These are phyloP conservation scores for Centella asiatica DNA, from an alignment of 129 eudicot species.

Conservation along the genomic window DNA sequence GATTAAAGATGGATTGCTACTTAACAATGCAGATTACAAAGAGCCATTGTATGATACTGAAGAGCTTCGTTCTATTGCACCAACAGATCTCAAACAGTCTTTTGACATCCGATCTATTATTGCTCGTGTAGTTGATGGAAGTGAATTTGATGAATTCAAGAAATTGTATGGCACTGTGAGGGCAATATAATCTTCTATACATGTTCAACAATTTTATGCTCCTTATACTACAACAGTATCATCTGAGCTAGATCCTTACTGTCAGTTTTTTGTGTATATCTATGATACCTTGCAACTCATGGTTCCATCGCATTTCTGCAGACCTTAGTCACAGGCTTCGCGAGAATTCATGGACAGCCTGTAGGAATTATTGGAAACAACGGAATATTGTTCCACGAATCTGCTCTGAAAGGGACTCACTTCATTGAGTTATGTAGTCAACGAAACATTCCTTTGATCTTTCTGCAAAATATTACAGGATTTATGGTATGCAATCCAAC, in stretches of 20 bases:
- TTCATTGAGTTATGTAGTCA: slow-evolving; percentile 90
- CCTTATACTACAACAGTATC: too few relatives aligned
- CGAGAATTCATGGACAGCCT: slow-evolving; percentile 75
- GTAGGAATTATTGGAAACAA: slow-evolving; percentile 96
- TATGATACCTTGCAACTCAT: not conserved
- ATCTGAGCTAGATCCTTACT: slow-evolving; percentile 3
- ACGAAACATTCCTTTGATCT: slow-evolving; percentile 84
- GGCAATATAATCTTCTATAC: slow-evolving; percentile 24
- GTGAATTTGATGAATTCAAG: slow-evolving; percentile 99
- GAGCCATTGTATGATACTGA: slow-evolving; percentile 76
- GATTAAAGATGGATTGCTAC: slow-evolving; percentile 16
- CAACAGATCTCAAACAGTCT: slow-evolving; percentile 81
- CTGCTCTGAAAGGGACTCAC: slow-evolving; percentile 93
- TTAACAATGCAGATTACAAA: slow-evolving; percentile 34
- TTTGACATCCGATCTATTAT: slow-evolving; percentile 82
- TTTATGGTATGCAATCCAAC: slow-evolving; percentile 63
- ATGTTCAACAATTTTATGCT: not conserved
- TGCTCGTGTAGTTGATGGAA: slow-evolving; percentile 91
- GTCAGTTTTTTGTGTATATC: slow-evolving; percentile 1
- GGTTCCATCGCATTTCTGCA: slow-evolving; percentile 25
- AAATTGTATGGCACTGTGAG: slow-evolving; percentile 99
- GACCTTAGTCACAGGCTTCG: slow-evolving; percentile 98
- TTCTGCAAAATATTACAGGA: slow-evolving; percentile 97
- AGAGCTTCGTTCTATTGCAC: slow-evolving; percentile 85
- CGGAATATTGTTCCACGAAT: slow-evolving; percentile 77